Percentiles rank a stretch among this genome's conserved stretches.
Evolutionary conservation across 2,329 filamentous ascomycete genomes (phyloP).

Genomic region (Penicillium occitanis): DNA sequence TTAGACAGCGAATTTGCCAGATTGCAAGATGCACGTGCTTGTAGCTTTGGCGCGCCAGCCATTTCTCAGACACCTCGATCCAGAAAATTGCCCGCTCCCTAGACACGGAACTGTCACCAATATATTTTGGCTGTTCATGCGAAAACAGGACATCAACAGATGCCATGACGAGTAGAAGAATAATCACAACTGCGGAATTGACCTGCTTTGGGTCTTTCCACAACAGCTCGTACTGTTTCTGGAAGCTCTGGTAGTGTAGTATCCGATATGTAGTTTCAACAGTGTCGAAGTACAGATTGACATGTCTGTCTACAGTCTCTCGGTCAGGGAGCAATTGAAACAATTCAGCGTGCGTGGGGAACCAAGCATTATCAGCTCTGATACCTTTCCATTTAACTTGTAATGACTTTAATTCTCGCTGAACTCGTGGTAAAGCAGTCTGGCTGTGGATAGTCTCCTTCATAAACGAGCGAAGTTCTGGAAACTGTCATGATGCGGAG

Average conservation of each 20-base stretch:
- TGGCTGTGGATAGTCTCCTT: constrained; percentile 27
- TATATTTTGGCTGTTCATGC: constrained; percentile 21
- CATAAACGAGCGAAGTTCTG: constrained; percentile 27
- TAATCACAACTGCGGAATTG: constrained; percentile 24
- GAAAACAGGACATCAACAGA: constrained; percentile 21
- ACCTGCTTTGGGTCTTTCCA: constrained; percentile 21
- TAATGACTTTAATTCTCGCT: constrained; percentile 26
- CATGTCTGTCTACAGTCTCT: constrained; percentile 24
- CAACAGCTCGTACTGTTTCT: constrained; percentile 26
- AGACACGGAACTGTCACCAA: constrained; percentile 25
- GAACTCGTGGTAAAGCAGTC: constrained; percentile 24
- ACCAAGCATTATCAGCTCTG: constrained; percentile 13
- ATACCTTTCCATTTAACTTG: constrained; percentile 26
- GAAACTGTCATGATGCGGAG: constrained; percentile 22
- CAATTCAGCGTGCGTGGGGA: constrained; percentile 22
- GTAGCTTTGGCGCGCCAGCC: constrained; percentile 42
- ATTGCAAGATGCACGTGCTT: constrained; percentile 51
- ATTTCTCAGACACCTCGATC: constrained; percentile 26
- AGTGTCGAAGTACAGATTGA: constrained; percentile 27
- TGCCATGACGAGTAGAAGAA: constrained; percentile 28
- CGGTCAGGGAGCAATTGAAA: constrained; percentile 26
- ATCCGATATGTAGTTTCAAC: constrained; percentile 28
- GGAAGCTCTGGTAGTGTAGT: constrained; percentile 28
- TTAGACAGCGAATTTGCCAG: constrained; percentile 52
- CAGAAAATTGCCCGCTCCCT: constrained; percentile 25